Evolutionary conservation across 2,329 filamentous ascomycete genomes (phyloP), one percentile per base, ranked within the genome.

Genomic region (Cordyceps pruinosa): DNA sequence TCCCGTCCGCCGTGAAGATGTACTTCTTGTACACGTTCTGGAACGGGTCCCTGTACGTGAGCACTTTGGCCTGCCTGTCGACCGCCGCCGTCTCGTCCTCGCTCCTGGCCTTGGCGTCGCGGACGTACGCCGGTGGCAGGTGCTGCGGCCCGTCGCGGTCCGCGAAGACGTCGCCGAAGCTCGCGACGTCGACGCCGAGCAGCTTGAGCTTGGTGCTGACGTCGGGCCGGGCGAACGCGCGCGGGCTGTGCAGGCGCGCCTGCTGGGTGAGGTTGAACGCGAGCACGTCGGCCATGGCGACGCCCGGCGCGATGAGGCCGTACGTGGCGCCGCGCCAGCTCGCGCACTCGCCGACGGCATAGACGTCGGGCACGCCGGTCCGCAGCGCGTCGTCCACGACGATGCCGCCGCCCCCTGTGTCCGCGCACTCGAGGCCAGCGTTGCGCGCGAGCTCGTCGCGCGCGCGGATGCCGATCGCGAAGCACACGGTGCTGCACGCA

Each of bases 81-180:
- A n/a, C n/a, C 21, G 59, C 61, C 19, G 54, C 73, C 63, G 47
- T 3, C 4, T 12, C 45, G 26, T 13, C 49, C 19, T 12, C 78
- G 4, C 69, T 72, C 8, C 41, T 41, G 10, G 44, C 54, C 35
- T 49, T 56, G 35, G 3, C 9, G 6, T 47, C 45, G 9, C 54
- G 45, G 4, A 49, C 34, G 12, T 73, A 77, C 60, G 79, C 80
- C 3, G 79, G 77, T 0, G 89, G 90, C n/a, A 93, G 74, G 47
- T 85, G 79, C 61, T 86, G 87, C 0, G 90, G 89, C 0, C 90
- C 90, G 66, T 96, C 89, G 30, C 88, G 78, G 65, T 96, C 91
- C 0, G 91, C 91, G 63, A 96, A 96, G 75, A 92, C 96, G 68
- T 96, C 92, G 0, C 92, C 91, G 67, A 96, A 96, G 66, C 89